Evolutionary conservation across 2,329 filamentous ascomycete genomes (phyloP).

Genomic region (Botrytis hyacinthi): DNA sequence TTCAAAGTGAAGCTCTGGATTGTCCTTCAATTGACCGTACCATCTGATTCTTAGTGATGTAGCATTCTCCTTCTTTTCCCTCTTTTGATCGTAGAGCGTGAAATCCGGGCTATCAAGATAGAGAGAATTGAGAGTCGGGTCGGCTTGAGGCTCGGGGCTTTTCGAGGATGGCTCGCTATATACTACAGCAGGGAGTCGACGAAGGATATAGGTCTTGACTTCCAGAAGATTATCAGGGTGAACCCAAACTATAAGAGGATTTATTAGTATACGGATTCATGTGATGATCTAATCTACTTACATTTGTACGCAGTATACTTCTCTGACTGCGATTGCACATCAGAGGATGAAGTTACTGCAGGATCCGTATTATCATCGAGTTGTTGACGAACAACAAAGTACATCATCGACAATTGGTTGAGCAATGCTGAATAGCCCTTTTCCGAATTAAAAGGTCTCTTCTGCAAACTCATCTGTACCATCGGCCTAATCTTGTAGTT

Average conservation of each 20-base stretch:
- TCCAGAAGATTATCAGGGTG: constrained; percentile 94
- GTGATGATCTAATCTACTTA: constrained; percentile 44
- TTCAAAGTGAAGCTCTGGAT: constrained; percentile 80
- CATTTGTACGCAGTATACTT: constrained; percentile 85
- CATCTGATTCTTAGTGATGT: constrained; percentile 84
- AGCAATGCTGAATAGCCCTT: constrained; percentile 82
- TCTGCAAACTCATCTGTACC: constrained; percentile 84
- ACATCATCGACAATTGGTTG: constrained; percentile 90
- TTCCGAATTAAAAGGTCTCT: constrained; percentile 91
- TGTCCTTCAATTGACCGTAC: constrained; percentile 79
- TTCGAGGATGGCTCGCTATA: constrained; percentile 88
- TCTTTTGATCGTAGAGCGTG: constrained; percentile 80
- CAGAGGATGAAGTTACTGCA: constrained; percentile 38
- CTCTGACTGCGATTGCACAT: constrained; percentile 58
- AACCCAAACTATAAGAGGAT: constrained; percentile 69
- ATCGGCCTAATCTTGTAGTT: constrained; percentile 87
- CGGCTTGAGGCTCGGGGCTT: constrained; percentile 72
- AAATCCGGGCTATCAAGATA: constrained; percentile 93
- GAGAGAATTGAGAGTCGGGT: constrained; percentile 89
- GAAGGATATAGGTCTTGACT: constrained; percentile 92
- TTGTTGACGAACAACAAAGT: constrained; percentile 86
- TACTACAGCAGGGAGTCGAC: constrained; percentile 84
- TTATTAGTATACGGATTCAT: constrained; percentile 36
- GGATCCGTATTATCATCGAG: constrained; percentile 57
- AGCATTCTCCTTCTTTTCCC: constrained; percentile 71